Base-by-base conservation (phyloP, 2,329 filamentous ascomycete species). In the Penicillium expansum region DNA sequence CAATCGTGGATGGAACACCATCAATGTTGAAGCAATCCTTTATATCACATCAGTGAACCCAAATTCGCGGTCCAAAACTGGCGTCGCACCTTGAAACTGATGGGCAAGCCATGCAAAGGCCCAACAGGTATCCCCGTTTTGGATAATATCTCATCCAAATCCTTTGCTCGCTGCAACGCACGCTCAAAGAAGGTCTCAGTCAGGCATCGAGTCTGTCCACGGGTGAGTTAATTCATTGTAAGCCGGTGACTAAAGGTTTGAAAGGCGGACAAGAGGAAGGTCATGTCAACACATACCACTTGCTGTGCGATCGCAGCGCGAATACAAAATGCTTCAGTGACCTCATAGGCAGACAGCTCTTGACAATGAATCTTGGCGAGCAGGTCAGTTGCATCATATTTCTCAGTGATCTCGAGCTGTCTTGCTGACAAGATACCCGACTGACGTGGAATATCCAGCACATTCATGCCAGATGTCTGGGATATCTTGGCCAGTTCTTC, bases 71-170 rank as follows among this genome's bases (percentile, higher is more conserved):
- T 16, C 10, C 13, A 22, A 1, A 18, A n/a, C 11, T 20, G 10
- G 18, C 5, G 1, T 9, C 14, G 10, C 24, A 55, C 76, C 56
- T 80, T 82, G 37, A 82, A 59, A 32, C 75, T 77, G 47, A 88
- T 76, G 0, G 85, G 85, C 0, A 88, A 74, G 7, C 86, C 85
- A 64, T 88, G 85, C 0, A 89, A 74, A 1, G 85, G 84, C 0
- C 85, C 86, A 2, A 82, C 66, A 1, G 80, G 73, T 47, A 68
- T 71, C 0, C 74, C 74, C 39, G 72, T 74, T 38, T 60, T 68
- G n/a, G 59, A 54, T 20, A 76, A 56, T 58, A 82, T 74, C 0
- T 71, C 68, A 54, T 85, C 83, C 0, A 84, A 75, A 22, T 75
- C 63, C n/a, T 71, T 67, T 0, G 82, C 82, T 13, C 74, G 74